Conservation (phyloP, 164 flowering plant species). For the Houttuynia cordata region DNA sequence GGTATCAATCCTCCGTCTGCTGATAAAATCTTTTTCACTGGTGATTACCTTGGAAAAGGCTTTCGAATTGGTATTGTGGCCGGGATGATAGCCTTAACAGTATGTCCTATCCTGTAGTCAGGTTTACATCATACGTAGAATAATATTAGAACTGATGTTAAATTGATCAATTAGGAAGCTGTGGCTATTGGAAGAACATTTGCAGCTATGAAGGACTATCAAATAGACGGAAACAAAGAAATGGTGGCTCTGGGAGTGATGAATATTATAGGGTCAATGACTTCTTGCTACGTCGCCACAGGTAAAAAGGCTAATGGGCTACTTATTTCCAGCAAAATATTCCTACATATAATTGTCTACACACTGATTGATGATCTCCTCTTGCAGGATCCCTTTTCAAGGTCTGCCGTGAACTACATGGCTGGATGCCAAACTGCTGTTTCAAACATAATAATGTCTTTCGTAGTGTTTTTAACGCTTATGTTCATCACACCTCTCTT, state of each 20-base stretch:
- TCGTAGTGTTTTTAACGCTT: constrained; percentile 61
- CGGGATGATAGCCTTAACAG: constrained; percentile 80
- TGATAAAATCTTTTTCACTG: constrained; percentile 49
- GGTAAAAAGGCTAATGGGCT: constrained; percentile 19
- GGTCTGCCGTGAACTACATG: constrained; percentile 90
- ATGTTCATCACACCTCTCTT: constrained; percentile 72
- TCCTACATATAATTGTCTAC: not conserved
- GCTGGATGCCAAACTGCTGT: constrained; percentile 88
- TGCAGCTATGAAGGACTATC: constrained; percentile 80
- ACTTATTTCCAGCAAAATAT: not conserved
- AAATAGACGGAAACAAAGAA: constrained; percentile 88
- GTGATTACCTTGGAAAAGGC: constrained; percentile 44
- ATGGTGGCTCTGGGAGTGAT: constrained; percentile 93
- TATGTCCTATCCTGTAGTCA: constrained; percentile 13
- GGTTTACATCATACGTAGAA: not conserved
- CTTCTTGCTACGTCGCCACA: constrained; percentile 87
- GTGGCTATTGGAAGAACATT: constrained; percentile 85
- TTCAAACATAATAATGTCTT: constrained; percentile 85
- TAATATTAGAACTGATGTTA: not conserved
- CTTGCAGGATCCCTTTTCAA: constrained; percentile 82
- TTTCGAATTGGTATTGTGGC: constrained; percentile 65
- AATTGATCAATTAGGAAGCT: constrained; percentile 57
- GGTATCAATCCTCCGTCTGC: constrained; percentile 71
- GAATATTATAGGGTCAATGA: constrained; percentile 84
- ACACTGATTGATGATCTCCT: not conserved